These are phyloP conservation scores for Panellus pusillus DNA, from an alignment of 768 basidiomycete species.

Conservation along the genomic window DNA sequence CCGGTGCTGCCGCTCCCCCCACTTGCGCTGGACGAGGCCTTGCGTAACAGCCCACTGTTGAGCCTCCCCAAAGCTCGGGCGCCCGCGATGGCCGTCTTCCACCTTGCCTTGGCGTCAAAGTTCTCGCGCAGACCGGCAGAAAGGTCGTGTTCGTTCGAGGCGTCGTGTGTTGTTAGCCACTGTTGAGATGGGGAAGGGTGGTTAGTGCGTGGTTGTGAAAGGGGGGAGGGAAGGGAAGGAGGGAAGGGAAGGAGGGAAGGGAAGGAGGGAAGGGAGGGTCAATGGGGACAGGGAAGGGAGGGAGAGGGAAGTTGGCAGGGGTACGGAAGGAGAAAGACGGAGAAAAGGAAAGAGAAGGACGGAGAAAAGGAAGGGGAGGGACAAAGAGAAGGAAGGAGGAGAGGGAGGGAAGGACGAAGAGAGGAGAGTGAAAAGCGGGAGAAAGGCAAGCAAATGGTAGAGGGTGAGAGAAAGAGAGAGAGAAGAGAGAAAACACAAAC, in stretches of 20 bases:
- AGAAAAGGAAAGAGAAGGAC: no score
- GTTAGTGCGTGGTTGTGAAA: background rate
- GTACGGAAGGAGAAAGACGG: no score
- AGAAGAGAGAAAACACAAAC: constrained; percentile 22
- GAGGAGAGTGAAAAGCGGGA: no score
- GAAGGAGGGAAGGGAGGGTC: no score
- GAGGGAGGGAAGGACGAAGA: background rate
- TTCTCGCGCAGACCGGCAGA: constrained; percentile 71
- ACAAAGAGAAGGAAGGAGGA: no score
- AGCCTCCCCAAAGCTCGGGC: constrained; percentile 45
- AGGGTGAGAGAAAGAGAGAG: background rate
- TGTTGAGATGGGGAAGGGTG: constrained; percentile 24
- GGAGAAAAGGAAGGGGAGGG: no score
- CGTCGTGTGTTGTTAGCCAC: constrained; percentile 73
- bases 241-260: no score
- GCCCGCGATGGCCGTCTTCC: constrained; percentile 68
- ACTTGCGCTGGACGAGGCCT: constrained; percentile 33
- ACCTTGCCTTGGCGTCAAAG: constrained; percentile 74
- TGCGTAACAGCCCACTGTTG: constrained; percentile 29
- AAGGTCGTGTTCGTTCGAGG: constrained; percentile 76
- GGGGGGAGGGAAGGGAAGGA: no score
- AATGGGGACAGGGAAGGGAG: no score
- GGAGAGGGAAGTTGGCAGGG: background rate
- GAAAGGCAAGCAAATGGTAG: no score
- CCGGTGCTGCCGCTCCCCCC: constrained; percentile 32